Conservation (phyloP, 176 grass and related monocot species). For the Areca catechu region DNA sequence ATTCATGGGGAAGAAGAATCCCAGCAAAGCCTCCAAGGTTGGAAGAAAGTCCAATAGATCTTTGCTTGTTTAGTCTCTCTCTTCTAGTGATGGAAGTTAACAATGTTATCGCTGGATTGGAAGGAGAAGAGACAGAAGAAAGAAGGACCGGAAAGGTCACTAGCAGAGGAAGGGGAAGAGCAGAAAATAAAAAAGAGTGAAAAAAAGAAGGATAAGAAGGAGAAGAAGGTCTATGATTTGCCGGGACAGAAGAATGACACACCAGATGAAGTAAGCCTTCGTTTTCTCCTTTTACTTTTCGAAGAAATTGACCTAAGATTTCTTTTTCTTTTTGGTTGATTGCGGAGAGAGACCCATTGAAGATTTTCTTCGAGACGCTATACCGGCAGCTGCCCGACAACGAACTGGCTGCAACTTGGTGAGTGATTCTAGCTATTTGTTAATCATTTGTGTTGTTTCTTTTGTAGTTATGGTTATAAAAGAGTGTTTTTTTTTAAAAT, state of each 20-base stretch:
- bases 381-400: constrained; percentile 13
- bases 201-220: not conserved
- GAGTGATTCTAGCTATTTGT: not conserved
- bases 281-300: not conserved
- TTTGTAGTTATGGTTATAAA: too few species aligned
- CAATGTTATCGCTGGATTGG: too few species aligned
- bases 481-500: too few species aligned
- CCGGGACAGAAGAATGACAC: constrained; percentile 15
- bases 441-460: too few species aligned
- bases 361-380: constrained; percentile 21
- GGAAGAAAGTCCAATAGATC: too few species aligned
- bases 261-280: constrained; percentile 15
- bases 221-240: not conserved
- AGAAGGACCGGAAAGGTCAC: too few species aligned
- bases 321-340: not conserved
- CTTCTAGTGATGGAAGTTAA: too few species aligned
- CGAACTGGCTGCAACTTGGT: constrained; percentile 17
- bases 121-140: too few species aligned
- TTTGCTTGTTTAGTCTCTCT: too few species aligned
- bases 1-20: too few species aligned
- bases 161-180: not conserved
- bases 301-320: too few species aligned
- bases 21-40: too few species aligned
- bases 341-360: constrained; percentile 26
- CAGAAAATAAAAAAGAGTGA: not conserved